Percentiles rank a stretch among this genome's conserved stretches.
Evolutionary conservation across 2,329 filamentous ascomycete species (phyloP).

Genomic region (Aureobasidium mangrovei): DNA sequence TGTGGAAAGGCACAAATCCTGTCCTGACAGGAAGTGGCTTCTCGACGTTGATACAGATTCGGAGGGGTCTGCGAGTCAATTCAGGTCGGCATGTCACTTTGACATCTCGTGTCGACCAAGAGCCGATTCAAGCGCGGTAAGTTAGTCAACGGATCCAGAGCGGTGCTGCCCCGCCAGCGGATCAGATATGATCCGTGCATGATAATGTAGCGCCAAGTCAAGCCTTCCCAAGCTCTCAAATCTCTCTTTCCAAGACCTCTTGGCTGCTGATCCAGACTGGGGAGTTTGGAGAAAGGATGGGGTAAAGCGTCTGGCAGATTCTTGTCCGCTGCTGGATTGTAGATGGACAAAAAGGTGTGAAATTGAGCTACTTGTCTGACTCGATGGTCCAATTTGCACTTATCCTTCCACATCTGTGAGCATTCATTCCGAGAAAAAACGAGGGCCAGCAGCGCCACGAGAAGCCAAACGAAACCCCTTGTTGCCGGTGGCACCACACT

Average conservation of each 20-base stretch:
- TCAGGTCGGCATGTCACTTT: background rate
- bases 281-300: background rate
- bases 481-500: background rate
- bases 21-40: too few relatives aligned
- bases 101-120: background rate
- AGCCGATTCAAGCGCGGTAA: background rate
- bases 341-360: background rate
- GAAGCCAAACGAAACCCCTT: background rate
- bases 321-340: background rate
- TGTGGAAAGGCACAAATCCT: too few relatives aligned
- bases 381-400: background rate
- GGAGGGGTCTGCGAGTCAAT: background rate
- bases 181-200: slow-evolving; percentile 6
- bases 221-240: background rate
- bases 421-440: background rate
- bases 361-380: background rate
- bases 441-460: slow-evolving; percentile 1
- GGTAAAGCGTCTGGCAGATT: too few relatives aligned
- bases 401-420: background rate
- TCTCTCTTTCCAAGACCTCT: background rate
- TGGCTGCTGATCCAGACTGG: background rate
- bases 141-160: background rate
- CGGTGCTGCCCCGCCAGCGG: background rate
- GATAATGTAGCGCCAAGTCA: background rate
- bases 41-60: too few relatives aligned